A percentile compares a stretch with the other conserved stretches of the same genome.
Evolutionary conservation across 495 filamentous ascomycete genomes (phyloP).

Genomic region (Penicillium bialowiezense): DNA sequence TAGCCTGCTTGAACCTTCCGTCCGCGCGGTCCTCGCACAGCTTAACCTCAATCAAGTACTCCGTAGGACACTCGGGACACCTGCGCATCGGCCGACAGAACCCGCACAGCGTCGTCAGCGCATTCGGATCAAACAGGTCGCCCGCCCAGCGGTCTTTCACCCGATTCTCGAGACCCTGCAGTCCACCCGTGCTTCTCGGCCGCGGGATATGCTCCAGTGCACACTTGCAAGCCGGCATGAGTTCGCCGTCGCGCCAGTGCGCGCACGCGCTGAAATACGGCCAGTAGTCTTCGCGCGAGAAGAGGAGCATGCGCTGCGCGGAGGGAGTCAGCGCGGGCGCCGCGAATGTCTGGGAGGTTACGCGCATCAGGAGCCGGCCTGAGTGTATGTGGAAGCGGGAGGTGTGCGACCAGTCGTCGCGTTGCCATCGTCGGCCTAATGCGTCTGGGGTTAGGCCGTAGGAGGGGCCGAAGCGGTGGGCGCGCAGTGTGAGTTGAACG

Average conservation of each 20-base stretch:
- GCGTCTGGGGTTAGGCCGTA: constrained; percentile 44
- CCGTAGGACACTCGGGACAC: constrained; percentile 58
- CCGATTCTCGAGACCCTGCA: constrained; percentile 39
- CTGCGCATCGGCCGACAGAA: constrained; percentile 55
- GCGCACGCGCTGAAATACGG: constrained; percentile 58
- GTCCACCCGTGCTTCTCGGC: constrained; percentile 33
- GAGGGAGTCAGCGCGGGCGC: constrained; percentile 39
- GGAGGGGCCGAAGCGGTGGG: constrained; percentile 31
- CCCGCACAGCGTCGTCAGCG: constrained; percentile 47
- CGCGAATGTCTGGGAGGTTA: constrained; percentile 46
- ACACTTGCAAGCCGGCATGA: constrained; percentile 58
- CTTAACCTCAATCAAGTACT: constrained; percentile 58
- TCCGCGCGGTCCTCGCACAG: constrained; percentile 46
- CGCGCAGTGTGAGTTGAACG: constrained; percentile 50
- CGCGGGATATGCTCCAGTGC: constrained; percentile 53
- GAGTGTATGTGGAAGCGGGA: constrained; percentile 50
- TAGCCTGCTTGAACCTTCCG: constrained; percentile 50
- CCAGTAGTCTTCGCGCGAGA: constrained; percentile 56
- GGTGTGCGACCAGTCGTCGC: constrained; percentile 47
- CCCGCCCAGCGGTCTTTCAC: constrained; percentile 35
- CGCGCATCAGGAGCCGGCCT: constrained; percentile 51
- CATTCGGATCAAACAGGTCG: constrained; percentile 38
- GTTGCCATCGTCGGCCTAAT: constrained; percentile 49
- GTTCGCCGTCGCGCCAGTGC: constrained; percentile 58
- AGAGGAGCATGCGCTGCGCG: constrained; percentile 49